A percentile compares a stretch with the other conserved stretches of the same genome.
These are phyloP conservation scores for Plasmodium falciparum DNA, from an alignment of 169 alveolate species.

Conservation along the genomic window DNA sequence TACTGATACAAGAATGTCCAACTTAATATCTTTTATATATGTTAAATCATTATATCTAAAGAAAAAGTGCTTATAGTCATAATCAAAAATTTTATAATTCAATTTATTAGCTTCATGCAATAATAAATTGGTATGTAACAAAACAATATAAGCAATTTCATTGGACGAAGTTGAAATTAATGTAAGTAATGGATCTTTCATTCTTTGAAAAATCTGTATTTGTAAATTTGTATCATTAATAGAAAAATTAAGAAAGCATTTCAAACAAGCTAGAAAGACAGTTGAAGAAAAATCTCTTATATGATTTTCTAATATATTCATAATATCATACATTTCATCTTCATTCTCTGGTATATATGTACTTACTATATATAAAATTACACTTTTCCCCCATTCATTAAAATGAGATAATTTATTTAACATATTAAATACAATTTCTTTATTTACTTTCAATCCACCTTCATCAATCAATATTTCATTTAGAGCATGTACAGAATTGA, in stretches of 20 bases:
- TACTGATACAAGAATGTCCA: slow-evolving; percentile 86
- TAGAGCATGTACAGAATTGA: slow-evolving; percentile 93
- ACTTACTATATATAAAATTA: slow-evolving; percentile 92
- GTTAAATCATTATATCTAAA: slow-evolving; percentile 89
- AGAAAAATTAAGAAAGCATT: slow-evolving; percentile 87
- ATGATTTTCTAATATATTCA: slow-evolving; percentile 96
- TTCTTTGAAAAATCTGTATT: slow-evolving; percentile 84
- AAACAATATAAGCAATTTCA: slow-evolving; percentile 87
- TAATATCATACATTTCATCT: slow-evolving; percentile 96
- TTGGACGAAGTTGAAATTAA: slow-evolving; percentile 83
- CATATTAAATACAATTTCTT: slow-evolving; percentile 90
- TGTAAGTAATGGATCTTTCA: slow-evolving; percentile 88
- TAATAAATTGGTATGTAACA: slow-evolving; percentile 80
- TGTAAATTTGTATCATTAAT: slow-evolving; percentile 82
- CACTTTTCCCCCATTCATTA: slow-evolving; percentile 98
- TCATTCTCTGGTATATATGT: slow-evolving; percentile 93
- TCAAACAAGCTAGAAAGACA: slow-evolving; percentile 94
- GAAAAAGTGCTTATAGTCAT: slow-evolving; percentile 86
- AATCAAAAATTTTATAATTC: slow-evolving; percentile 77
- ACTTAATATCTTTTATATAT: slow-evolving; percentile 87
- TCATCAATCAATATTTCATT: slow-evolving; percentile 94
- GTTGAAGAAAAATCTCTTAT: slow-evolving; percentile 95
- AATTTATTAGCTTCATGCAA: slow-evolving; percentile 72
- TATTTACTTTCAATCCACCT: slow-evolving; percentile 94
- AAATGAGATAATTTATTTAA: slow-evolving; percentile 86